A percentile compares a stretch with the other conserved stretches of the same genome.
These are phyloP conservation scores for Misopates orontium DNA, from an alignment of 257 asterid species.

Conservation along the genomic window DNA sequence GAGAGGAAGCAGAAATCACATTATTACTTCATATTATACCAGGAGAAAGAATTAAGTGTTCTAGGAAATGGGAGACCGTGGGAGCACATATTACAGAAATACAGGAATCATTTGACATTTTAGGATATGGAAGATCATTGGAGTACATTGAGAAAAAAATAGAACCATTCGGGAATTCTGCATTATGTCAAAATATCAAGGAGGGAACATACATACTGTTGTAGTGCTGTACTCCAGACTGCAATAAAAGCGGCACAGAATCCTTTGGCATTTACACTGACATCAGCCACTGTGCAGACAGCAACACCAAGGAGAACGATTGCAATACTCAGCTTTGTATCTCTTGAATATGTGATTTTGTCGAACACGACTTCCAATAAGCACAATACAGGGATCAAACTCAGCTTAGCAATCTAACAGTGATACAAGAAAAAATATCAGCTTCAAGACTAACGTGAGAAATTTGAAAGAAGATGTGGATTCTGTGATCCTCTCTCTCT, in stretches of 20 bases:
- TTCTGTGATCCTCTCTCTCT: no score
- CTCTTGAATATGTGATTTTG: conserved; percentile 84
- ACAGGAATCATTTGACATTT: neutral
- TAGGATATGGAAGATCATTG: neutral
- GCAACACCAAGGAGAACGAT: conserved; percentile 90
- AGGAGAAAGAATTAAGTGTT: neutral
- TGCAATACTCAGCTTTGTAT: conserved; percentile 85
- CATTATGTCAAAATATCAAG: conserved; percentile 16
- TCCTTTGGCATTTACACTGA: conserved; percentile 87
- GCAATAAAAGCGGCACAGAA: conserved; percentile 90
- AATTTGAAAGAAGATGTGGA: conserved; percentile 9
- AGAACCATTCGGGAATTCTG: neutral
- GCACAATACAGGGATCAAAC: conserved; percentile 97
- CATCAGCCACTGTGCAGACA: conserved; percentile 92
- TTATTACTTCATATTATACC: neutral
- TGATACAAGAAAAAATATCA: conserved; percentile 31
- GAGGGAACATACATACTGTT: conserved; percentile 83
- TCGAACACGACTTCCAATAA: conserved; percentile 82
- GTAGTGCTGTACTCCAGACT: conserved; percentile 92
- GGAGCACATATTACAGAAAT: neutral
- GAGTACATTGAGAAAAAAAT: neutral
- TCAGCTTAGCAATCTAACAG: conserved; percentile 92
- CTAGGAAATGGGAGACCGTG: neutral
- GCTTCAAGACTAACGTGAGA: conserved; percentile 16
- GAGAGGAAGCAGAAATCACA: neutral